Evolutionary conservation across 805 yeast genomes (phyloP), one percentile per base, ranked within the genome.

Genomic region (Barnettozyma californica): DNA sequence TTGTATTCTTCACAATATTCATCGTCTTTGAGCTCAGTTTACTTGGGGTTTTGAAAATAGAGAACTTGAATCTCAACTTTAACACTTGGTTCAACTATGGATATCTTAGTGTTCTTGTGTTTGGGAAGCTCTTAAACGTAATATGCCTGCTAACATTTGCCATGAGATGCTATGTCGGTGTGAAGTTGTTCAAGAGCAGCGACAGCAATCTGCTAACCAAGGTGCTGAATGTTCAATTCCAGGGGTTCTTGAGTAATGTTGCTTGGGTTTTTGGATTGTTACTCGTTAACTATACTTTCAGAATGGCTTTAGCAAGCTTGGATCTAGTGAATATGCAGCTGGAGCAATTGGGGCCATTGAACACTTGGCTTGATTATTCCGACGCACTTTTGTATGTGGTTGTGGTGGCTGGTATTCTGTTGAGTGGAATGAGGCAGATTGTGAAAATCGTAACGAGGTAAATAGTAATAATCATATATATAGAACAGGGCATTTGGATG

Each of bases 141-240:
- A 21, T 45, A 7, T 45, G 37, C 10, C 13, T 45, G 13, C 13
- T 26, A 1, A 45, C 25, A 3, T 45, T 45, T 31, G 26, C 27
- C 19, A 9, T 45, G n/a, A 40, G 48, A 18, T 45, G 48, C 18
- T 45, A 45, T 23, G 37, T 45, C 8, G 48, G 48, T 16, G n/a
- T 45, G 13, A 33, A 25, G 31, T 9, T 45, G 9, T 33, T 43
- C 26, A 21, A 20, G 7, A 34, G 8, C n/a, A 18, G 35, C 11
- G 40, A 33, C 2, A 18, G n/a, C 9, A 21, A 21, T 5, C 40
- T 45, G 8, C 29, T 45, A 3, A 29, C 27, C 10, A 45, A 45
- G 20, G 23, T 45, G 14, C 14, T 45, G 36, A 45, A 45, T 23
- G 26, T 45, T 10, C 48, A 45, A 13, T 45, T 45, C 29, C 20